These are phyloP conservation scores for Neurospora intermedia DNA, from an alignment of 495 filamentous ascomycete genomes.

Conservation along the genomic window DNA sequence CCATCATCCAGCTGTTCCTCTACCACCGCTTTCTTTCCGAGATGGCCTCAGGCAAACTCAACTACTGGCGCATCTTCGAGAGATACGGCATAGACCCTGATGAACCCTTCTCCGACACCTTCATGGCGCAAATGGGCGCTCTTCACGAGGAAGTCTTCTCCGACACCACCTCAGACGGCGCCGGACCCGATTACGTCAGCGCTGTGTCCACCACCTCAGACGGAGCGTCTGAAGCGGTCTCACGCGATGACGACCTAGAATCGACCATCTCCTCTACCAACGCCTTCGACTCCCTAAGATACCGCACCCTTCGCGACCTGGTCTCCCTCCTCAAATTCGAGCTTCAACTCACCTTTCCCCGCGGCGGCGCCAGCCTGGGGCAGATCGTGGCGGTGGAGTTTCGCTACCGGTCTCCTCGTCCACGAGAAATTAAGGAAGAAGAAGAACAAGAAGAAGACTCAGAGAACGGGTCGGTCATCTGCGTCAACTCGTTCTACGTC, in stretches of 20 bases:
- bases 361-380: constrained; percentile 38
- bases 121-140: constrained; percentile 66
- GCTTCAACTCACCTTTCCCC: constrained; percentile 46
- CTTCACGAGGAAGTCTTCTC: constrained; percentile 50
- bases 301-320: constrained; percentile 30
- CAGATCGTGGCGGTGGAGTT: constrained; percentile 56
- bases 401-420: constrained; percentile 23
- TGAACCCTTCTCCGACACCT: constrained; percentile 60
- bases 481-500: constrained; percentile 58
- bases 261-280: not conserved
- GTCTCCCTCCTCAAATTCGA: constrained; percentile 31
- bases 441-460: constrained; percentile 5
- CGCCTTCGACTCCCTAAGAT: constrained; percentile 13
- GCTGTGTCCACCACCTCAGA: constrained; percentile 33
- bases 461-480: constrained; percentile 41
- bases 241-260: not conserved
- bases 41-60: constrained; percentile 59
- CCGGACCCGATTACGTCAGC: not conserved
- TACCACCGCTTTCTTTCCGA: constrained; percentile 79
- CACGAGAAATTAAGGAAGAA: not conserved
- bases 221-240: not conserved
- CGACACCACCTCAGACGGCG: constrained; percentile 20
- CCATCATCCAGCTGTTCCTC: constrained; percentile 77
- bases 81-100: constrained; percentile 59
- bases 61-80: constrained; percentile 52